A percentile compares a stretch with the other conserved stretches of the same genome.
These are phyloP conservation scores for Castanea sativa DNA, from an alignment of 306 rosid genomes.

Conservation along the genomic window DNA sequence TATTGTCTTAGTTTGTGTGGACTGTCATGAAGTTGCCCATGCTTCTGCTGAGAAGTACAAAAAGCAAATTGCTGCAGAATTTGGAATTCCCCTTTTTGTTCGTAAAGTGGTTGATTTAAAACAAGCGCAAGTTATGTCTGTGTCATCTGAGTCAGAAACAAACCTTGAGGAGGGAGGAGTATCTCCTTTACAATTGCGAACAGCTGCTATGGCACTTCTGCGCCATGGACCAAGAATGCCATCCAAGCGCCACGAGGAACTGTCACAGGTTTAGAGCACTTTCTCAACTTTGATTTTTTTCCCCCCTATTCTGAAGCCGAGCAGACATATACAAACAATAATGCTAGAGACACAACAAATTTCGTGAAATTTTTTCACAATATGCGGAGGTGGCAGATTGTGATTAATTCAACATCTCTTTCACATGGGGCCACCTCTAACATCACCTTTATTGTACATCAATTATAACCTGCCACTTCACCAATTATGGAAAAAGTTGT, in stretches of 20 bases:
- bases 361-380: too few species aligned
- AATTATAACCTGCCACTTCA: too few species aligned
- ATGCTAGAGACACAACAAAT: too few species aligned
- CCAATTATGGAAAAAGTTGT: too few species aligned
- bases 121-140: slow-evolving; percentile 28
- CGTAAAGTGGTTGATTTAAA: slow-evolving; percentile 59
- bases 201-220: slow-evolving; percentile 94
- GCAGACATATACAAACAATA: not conserved
- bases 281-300: not conserved
- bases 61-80: slow-evolving; percentile 73
- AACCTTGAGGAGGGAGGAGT: slow-evolving; percentile 64
- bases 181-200: slow-evolving; percentile 86
- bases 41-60: slow-evolving; percentile 96
- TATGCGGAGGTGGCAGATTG: too few species aligned
- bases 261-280: slow-evolving; percentile 53
- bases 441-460: too few species aligned
- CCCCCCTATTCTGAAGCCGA: not conserved
- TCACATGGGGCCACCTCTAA: too few species aligned
- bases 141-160: slow-evolving; percentile 29
- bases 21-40: slow-evolving; percentile 97
- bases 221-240: slow-evolving; percentile 95
- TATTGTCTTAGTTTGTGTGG: slow-evolving; percentile 94
- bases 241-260: slow-evolving; percentile 63
- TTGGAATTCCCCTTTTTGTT: slow-evolving; percentile 90
- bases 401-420: too few species aligned